Base-by-base conservation (phyloP, 805 yeast genomes). In the Debaryomyces hansenii region DNA sequence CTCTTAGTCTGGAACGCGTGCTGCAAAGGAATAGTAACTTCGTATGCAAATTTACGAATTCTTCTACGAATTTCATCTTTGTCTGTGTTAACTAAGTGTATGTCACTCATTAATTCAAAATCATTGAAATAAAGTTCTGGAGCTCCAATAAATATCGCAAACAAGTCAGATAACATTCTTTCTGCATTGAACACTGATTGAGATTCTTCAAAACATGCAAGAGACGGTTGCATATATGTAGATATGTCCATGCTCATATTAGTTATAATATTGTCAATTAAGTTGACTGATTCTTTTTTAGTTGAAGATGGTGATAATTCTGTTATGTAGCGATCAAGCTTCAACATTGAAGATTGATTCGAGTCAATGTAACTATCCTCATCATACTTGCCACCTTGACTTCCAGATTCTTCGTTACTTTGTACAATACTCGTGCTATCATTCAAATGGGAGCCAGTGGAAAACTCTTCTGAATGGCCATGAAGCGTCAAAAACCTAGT, bases 51-150 rank as follows among this genome's bases (percentile, higher is more conserved):
- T 14, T 52, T 54, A 2, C 39, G 24, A 14, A 60, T 52, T 16
- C 43, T 48, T 6, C 38, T 40, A 38, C 58, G 38, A n/a, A 50
- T 18, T 21, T 46, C 53, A 12, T 53, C 57, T 11, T 51, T 40
- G 6, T 39, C 31, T 2, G 39, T 28, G 10, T 47, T 47, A 24
- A 4, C 10, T 12, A 57, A 49, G 28, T 50, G 49, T 7, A 48
- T 47, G n/a, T 52, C 57, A 24, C 56, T 44, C 63, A 62, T 58
- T 31, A 63, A 46, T 7, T 46, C 43, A 11, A 42, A 35, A 31
- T 67, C 71, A 40, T 62, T 63, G 46, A 67, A 67, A 48, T 65
- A 72, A 20, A 62, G 52, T 15, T 59, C 62, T 1, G 77, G 74
- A 1, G 62, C 62, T 0, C 64, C 63, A 4, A 55, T 53, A 49